Conservation (phyloP, 2,329 filamentous ascomycete species). For the Fusarium duplospermum region DNA sequence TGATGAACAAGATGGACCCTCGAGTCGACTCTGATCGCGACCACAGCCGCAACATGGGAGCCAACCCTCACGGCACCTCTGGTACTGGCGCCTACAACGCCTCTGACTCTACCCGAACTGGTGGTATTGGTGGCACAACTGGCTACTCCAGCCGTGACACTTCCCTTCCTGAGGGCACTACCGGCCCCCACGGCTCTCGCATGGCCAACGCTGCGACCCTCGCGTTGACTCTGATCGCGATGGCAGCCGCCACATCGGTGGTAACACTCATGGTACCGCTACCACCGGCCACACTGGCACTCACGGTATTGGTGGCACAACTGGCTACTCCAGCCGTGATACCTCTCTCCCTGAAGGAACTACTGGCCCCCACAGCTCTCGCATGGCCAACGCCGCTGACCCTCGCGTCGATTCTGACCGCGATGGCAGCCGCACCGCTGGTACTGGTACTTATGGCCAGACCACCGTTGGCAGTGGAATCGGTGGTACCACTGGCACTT, state of each 20-base stretch:
- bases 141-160: not conserved
- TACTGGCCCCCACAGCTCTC: slow-evolving; percentile 58
- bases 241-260: slow-evolving; percentile 22
- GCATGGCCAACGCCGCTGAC: slow-evolving; percentile 62
- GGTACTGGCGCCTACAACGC: slow-evolving; percentile 48
- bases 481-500: slow-evolving; percentile 1
- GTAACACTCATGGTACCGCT: slow-evolving; percentile 7
- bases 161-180: slow-evolving; percentile 11
- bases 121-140: slow-evolving; percentile 3
- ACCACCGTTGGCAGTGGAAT: slow-evolving; percentile 5
- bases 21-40: slow-evolving; percentile 66
- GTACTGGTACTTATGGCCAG: slow-evolving; percentile 14
- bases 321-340: not conserved
- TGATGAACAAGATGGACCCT: slow-evolving; percentile 64
- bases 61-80: slow-evolving; percentile 48
- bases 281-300: not conserved
- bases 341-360: slow-evolving; percentile 35
- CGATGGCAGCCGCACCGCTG: slow-evolving; percentile 45
- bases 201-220: slow-evolving; percentile 64
- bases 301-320: not conserved
- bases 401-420: slow-evolving; percentile 66
- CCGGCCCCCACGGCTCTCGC: slow-evolving; percentile 59
- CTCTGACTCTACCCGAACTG: slow-evolving; percentile 49
- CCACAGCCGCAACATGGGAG: slow-evolving; percentile 47
- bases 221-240: slow-evolving; percentile 66